These are phyloP conservation scores for Bipolaris gigantea DNA, from an alignment of 2,329 filamentous ascomycete genomes.

Conservation along the genomic window DNA sequence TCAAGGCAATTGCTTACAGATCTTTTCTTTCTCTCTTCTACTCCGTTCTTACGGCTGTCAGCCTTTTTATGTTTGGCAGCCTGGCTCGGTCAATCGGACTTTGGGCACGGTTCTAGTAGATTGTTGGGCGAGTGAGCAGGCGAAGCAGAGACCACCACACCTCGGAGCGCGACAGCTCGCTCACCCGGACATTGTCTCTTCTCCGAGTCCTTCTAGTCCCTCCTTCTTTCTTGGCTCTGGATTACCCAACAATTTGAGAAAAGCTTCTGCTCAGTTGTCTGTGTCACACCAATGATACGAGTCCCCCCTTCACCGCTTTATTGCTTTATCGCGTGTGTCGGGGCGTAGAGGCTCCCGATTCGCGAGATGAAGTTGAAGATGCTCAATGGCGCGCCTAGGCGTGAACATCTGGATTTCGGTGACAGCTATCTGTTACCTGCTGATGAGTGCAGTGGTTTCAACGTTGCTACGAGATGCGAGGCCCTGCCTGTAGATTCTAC, in stretches of 20 bases:
- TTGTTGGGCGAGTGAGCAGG: not conserved
- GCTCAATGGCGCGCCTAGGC: slow-evolving; percentile 64
- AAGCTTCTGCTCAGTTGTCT: not conserved
- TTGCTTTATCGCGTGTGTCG: not conserved
- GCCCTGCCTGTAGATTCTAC: slow-evolving; percentile 5
- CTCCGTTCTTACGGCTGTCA: not conserved
- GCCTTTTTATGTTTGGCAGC: slow-evolving; percentile 1
- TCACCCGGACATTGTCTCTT: slow-evolving; percentile 4
- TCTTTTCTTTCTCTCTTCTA: no score
- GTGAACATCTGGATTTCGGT: slow-evolving; percentile 58
- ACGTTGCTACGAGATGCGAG: slow-evolving; percentile 29
- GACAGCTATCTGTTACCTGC: slow-evolving; percentile 55
- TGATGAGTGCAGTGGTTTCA: slow-evolving; percentile 46
- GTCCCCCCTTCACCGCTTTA: not conserved
- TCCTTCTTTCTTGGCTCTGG: slow-evolving; percentile 4
- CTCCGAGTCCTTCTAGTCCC: not conserved
- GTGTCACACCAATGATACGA: not conserved
- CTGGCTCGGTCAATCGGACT: slow-evolving; percentile 4
- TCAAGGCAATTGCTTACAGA: not conserved
- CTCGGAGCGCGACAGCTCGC: not conserved
- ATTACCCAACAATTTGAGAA: not conserved
- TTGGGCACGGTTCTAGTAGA: not conserved
- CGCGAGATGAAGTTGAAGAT: slow-evolving; percentile 49
- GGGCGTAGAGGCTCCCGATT: not conserved
- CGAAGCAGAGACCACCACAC: slow-evolving; percentile 1